Evolutionary conservation across 2,329 filamentous ascomycete species (phyloP).

Genomic region (Penicillium sp.): DNA sequence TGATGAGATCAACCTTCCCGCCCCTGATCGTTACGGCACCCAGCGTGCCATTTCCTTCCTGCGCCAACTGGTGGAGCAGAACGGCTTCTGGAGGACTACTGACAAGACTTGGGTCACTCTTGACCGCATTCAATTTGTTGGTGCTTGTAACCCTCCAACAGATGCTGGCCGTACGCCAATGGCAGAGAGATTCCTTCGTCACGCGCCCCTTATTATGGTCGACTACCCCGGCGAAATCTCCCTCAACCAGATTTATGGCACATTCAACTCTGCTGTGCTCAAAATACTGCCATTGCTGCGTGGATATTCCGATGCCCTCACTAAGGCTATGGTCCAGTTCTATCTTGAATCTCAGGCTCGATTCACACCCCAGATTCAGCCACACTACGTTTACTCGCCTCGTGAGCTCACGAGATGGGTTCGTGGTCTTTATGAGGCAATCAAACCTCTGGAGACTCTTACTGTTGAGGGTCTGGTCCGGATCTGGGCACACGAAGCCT

Average conservation of each 20-base stretch:
- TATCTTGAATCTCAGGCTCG: conserved; percentile 91
- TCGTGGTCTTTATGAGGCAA: conserved; percentile 93
- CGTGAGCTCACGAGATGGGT: conserved; percentile 98
- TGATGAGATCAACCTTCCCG: conserved; percentile 98
- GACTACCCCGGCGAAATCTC: conserved; percentile 97
- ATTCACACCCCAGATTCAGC: conserved; percentile 95
- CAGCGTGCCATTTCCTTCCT: conserved; percentile 97
- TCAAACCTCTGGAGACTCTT: conserved; percentile 82
- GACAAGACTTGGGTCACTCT: conserved; percentile 98
- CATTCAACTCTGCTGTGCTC: conserved; percentile 91
- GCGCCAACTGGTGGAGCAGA: conserved; percentile 95
- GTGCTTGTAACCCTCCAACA: conserved; percentile 96
- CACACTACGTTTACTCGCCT: conserved; percentile 98
- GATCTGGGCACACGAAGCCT: conserved; percentile 96
- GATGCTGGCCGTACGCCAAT: conserved; percentile 95
- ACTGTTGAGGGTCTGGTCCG: conserved; percentile 87
- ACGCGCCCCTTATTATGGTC: conserved; percentile 98
- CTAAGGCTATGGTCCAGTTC: conserved; percentile 94
- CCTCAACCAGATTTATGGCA: conserved; percentile 94
- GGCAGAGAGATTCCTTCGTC: conserved; percentile 87
- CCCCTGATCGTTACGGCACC: conserved; percentile 95
- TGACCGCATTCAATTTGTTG: conserved; percentile 97
- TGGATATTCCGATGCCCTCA: conserved; percentile 89
- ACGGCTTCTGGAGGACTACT: conserved; percentile 96
- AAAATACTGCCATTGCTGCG: conserved; percentile 96